A percentile compares a stretch with the other conserved stretches of the same genome.
Conservation (phyloP, 1,139 yeast genomes). For the Geotrichum carabidarum region DNA sequence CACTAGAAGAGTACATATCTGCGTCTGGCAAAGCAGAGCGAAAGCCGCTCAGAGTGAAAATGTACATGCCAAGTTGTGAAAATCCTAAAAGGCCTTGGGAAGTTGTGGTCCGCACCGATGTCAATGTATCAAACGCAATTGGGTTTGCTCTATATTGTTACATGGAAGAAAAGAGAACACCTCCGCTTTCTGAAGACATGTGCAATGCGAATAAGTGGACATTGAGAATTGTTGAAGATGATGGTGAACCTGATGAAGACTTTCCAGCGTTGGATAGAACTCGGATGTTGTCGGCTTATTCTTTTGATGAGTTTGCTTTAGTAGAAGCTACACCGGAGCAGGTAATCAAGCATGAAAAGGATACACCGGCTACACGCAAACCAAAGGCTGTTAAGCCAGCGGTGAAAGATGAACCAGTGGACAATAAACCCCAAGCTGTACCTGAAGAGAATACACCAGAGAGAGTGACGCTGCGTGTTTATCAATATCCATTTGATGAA, state of each 20-base stretch:
- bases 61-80: constrained; percentile 39
- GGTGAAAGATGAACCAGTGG: background rate
- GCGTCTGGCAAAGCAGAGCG: constrained; percentile 40
- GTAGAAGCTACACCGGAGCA: constrained; percentile 40
- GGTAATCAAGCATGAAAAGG: constrained; percentile 33
- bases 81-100: constrained; percentile 36
- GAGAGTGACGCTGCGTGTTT: constrained; percentile 27
- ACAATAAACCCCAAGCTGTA: constrained; percentile 9
- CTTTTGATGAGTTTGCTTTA: constrained; percentile 45
- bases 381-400: constrained; percentile 6
- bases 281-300: constrained; percentile 40
- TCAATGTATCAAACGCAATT: constrained; percentile 40
- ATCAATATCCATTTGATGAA: constrained; percentile 37
- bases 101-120: constrained; percentile 39
- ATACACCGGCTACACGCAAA: constrained; percentile 31
- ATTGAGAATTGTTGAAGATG: constrained; percentile 43
- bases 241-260: constrained; percentile 46
- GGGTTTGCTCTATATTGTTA: constrained; percentile 41
- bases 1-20: constrained; percentile 40
- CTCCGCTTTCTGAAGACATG: constrained; percentile 32
- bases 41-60: constrained; percentile 35
- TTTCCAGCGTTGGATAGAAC: constrained; percentile 45
- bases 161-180: constrained; percentile 31
- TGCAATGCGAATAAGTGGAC: constrained; percentile 42
- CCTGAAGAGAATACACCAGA: constrained; percentile 12